Percentiles rank a stretch among this genome's conserved stretches.
phyloP scores from a whole-genome alignment of 106 monocot species.

The Platanthera guangdongensis region DNA sequence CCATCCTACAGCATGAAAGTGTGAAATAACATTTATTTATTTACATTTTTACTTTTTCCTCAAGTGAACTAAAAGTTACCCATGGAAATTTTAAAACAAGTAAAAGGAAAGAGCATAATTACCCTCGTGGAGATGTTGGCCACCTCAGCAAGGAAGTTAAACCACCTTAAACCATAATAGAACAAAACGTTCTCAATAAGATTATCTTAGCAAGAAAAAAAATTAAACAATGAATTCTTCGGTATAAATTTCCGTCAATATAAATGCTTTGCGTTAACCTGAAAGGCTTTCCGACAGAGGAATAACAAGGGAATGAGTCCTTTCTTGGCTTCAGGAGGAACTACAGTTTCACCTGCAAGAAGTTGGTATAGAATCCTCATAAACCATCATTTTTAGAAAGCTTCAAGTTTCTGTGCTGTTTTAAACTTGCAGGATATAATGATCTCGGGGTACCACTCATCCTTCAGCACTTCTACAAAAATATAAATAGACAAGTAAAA shows the following conservation, averaged over 20 bases:
- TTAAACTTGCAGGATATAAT: no score
- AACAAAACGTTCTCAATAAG: background rate
- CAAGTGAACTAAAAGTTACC: slow-evolving; percentile 1
- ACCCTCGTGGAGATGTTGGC: slow-evolving; percentile 93
- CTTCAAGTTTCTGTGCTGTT: no score
- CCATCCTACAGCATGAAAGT: slow-evolving; percentile 55
- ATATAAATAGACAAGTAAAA: no score
- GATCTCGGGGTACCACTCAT: no score
- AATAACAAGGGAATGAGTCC: slow-evolving; percentile 77
- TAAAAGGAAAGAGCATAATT: slow-evolving; percentile 18
- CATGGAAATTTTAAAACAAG: background rate
- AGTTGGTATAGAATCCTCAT: background rate
- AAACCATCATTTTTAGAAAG: background rate
- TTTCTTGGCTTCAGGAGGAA: slow-evolving; percentile 69
- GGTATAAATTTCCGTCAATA: slow-evolving; percentile 1
- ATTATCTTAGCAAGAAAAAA: slow-evolving; percentile 1
- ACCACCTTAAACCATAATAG: slow-evolving; percentile 39
- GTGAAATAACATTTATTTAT: background rate
- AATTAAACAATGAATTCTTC: background rate
- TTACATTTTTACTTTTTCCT: background rate
- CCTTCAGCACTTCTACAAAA: no score
- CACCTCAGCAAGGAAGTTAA: slow-evolving; percentile 87
- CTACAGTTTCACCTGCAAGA: slow-evolving; percentile 62
- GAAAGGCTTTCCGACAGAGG: slow-evolving; percentile 70
- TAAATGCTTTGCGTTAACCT: slow-evolving; percentile 35